Base-by-base conservation (phyloP, 2,329 filamentous ascomycete genomes). In the Monosporascus sp. region DNA sequence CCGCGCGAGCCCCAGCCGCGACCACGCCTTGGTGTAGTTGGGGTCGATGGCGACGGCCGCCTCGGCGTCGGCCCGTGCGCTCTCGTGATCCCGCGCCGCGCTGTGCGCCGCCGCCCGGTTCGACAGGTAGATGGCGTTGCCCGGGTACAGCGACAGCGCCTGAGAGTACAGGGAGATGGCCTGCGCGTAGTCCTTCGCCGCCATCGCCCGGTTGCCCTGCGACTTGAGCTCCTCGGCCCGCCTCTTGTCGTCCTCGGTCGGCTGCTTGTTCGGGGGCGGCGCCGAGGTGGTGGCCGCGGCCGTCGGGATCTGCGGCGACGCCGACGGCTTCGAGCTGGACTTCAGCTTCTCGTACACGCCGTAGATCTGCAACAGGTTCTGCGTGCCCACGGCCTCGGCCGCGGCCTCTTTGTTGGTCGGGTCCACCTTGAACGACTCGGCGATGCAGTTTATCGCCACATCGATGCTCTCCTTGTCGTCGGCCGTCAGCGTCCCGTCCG, bases 11-110 rank as follows among this genome's bases (percentile, higher is more conserved):
- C 94, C 94, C 20, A 99, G 81, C 56, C 94, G 84, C 62, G 89
- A 94, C 94, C 94, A 99, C 17, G 91, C 94, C 77, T 99, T 97
- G 60, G 92, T 96, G 79, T 97, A 99, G 69, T 84, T 85, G 14
- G 94, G 90, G 71, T 99, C 94, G 51, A 91, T 82, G 53, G 84
- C 82, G 52, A 94, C 89, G 51, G 94, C 94, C 59, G 94, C 83
- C 75, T 97, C 93, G 47, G 94, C 94, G 70, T 99, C 94, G 56
- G 86, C 79, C 63, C 84, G 85, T 14, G 94, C 94, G 57, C 88
- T 85, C 57, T 87, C 84, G 75, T 97, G 92, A 73, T 96, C 86
- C 62, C 85, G 83, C 57, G 84, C 84, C 22, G 90, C 93, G 27
- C 86, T 91, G 79, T 96, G 89, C 6, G 94, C 94, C 47, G 94